Evolutionary conservation across 2,329 filamentous ascomycete species (phyloP).

Genomic region (Alternaria ventricosa): DNA sequence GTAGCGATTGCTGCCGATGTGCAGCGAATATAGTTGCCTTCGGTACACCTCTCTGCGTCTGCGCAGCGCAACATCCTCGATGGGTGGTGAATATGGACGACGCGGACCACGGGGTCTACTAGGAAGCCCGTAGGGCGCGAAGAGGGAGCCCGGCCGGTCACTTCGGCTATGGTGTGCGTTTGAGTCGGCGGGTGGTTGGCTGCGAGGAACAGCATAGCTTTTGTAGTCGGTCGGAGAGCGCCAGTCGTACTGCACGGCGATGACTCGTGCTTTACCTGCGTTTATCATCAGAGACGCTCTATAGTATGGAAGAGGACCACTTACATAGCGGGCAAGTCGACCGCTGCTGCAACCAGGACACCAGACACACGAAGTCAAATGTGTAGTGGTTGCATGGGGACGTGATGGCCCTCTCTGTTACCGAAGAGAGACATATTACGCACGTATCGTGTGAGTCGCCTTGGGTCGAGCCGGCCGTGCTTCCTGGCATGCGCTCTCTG

Average conservation of each 20-base stretch:
- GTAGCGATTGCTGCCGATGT: slow-evolving; percentile 81
- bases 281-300: not conserved
- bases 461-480: slow-evolving; percentile 15
- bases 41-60: slow-evolving; percentile 76
- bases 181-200: slow-evolving; percentile 13
- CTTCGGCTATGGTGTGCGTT: not conserved
- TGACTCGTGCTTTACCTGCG: slow-evolving; percentile 60
- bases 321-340: slow-evolving; percentile 82
- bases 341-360: slow-evolving; percentile 79
- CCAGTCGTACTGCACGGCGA: slow-evolving; percentile 70
- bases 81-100: slow-evolving; percentile 31
- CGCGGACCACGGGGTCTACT: slow-evolving; percentile 22
- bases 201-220: slow-evolving; percentile 61
- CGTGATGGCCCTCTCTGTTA: slow-evolving; percentile 75
- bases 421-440: slow-evolving; percentile 83
- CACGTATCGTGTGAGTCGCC: slow-evolving; percentile 57
- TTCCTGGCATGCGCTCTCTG: slow-evolving; percentile 35
- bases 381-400: slow-evolving; percentile 78
- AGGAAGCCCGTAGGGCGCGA: slow-evolving; percentile 25
- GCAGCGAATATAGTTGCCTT: slow-evolving; percentile 74
- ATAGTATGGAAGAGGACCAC: slow-evolving; percentile 35
- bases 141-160: slow-evolving; percentile 10
- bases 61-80: slow-evolving; percentile 56
- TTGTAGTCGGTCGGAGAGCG: slow-evolving; percentile 61
- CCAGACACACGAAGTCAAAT: slow-evolving; percentile 86